Evolutionary conservation across 345 rosid genomes (phyloP), one percentile per base, ranked within the genome.

Genomic region (Citrus sp.): DNA sequence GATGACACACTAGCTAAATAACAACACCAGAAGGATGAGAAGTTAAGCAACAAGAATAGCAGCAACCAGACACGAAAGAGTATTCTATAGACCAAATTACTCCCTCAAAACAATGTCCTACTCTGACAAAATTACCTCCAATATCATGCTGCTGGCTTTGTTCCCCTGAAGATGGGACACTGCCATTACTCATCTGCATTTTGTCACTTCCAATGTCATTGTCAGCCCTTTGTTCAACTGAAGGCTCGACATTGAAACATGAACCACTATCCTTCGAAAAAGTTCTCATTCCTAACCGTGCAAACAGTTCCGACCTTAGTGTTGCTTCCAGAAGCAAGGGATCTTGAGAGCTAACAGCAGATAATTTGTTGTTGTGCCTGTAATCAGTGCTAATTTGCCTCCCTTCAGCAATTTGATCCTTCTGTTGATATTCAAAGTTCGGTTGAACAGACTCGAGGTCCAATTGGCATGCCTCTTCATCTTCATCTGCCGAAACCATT

Each of bases 241-340:
- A 79, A 75, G 86, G 83, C 76, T 80, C 89, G 67, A 79, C 73
- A 77, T 84, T 74, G 62, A 59, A 58, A 86, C 84, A 80, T 76
- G 84, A 78, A 73, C 78, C 86, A 81, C 80, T 84, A 73, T 22
- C 83, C 80, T 86, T 87, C 63, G 87, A 87, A 63, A 79, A 85
- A 70, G 78, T 86, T 87, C 85, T 89, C 79, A 22, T 82, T 75
- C 90, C 82, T 76, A 90, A 78, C 49, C 92, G 93, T 42, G 92
- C 95, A 91, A 85, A 88, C 75, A 96, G 84, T 82, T 92, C 85
- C 68, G 99, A 90, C 80, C 99, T 92, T 63, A 96, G 82, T 80
- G 92, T 80, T 68, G 95, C 98, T 86, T 96, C 99, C 71, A 92
- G 93, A 80, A 79, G 86, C 83, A 92, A 80, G 72, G 94, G 79